Percentiles rank a stretch among this genome's conserved stretches.
Evolutionary conservation across 176 grass and related monocot genomes (phyloP).

Genomic region (Oryza brachyantha): DNA sequence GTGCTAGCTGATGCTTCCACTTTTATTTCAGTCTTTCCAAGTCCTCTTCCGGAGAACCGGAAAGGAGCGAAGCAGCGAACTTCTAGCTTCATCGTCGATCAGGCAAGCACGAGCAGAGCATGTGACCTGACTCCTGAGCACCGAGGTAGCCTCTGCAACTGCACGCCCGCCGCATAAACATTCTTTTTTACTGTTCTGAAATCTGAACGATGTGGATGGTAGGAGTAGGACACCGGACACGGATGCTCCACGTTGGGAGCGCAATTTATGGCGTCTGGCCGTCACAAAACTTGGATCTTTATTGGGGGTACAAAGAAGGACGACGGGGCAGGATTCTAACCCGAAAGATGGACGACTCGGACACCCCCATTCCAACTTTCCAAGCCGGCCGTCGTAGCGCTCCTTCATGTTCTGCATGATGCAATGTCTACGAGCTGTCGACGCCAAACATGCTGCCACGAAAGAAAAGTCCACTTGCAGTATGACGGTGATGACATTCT

Average conservation of each 20-base stretch:
- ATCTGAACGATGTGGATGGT: background rate
- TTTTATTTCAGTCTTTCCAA: background rate
- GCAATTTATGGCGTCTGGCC: background rate
- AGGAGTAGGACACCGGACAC: too few species aligned
- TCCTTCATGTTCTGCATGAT: background rate
- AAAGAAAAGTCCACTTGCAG: background rate
- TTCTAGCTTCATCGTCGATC: background rate
- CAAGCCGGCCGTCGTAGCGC: background rate
- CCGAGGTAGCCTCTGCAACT: background rate
- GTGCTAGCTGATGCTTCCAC: background rate
- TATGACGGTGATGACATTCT: too few species aligned
- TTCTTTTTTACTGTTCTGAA: background rate
- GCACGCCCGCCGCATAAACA: background rate
- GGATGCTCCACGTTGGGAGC: background rate
- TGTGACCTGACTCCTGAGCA: background rate
- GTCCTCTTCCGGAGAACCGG: background rate
- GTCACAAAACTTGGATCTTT: background rate
- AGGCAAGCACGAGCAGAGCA: background rate
- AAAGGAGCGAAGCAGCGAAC: background rate
- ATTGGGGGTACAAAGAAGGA: background rate
- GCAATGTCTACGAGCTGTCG: background rate
- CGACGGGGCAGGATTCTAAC: background rate
- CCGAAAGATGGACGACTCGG: background rate
- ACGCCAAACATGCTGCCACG: background rate
- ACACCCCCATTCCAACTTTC: background rate